Evolutionary conservation across 2,329 filamentous ascomycete genomes (phyloP).

Genomic region (Fusarium subtropicale): DNA sequence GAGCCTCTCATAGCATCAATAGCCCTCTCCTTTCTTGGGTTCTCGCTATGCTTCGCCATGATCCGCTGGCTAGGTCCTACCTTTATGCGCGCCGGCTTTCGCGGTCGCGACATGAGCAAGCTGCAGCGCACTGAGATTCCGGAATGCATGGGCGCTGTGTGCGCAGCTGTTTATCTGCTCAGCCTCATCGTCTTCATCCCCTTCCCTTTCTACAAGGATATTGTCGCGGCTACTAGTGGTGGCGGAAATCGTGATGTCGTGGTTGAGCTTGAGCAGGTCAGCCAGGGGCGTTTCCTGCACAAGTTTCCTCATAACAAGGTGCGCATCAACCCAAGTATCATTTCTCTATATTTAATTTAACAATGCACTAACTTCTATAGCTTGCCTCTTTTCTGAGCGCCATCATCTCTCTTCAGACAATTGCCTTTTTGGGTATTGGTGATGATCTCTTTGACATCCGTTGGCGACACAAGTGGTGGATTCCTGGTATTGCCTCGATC

Average conservation of each 20-base stretch:
- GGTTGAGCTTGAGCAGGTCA: constrained; percentile 76
- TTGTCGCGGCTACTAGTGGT: constrained; percentile 92
- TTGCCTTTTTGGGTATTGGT: constrained; percentile 89
- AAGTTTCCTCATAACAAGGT: constrained; percentile 96
- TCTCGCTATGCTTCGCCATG: constrained; percentile 83
- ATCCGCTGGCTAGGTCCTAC: constrained; percentile 93
- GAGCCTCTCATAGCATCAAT: constrained; percentile 90
- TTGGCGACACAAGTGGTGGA: constrained; percentile 99
- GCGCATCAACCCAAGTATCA: constrained; percentile 12
- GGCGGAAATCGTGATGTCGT: constrained; percentile 92
- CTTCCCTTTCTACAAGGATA: constrained; percentile 98
- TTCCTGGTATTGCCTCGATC: constrained; percentile 92
- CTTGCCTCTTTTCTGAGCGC: constrained; percentile 95
- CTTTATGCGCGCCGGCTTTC: constrained; percentile 89
- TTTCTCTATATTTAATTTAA: not conserved
- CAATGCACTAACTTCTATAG: constrained; percentile 57
- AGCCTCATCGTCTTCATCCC: constrained; percentile 92
- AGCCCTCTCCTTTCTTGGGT: constrained; percentile 87
- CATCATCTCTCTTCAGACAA: constrained; percentile 90
- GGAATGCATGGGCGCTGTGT: constrained; percentile 95
- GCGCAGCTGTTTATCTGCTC: constrained; percentile 91
- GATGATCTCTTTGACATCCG: constrained; percentile 98
- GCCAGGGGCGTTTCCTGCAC: constrained; percentile 87
- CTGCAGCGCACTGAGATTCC: constrained; percentile 79
- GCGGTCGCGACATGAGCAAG: constrained; percentile 88